Percentiles rank a stretch among this genome's conserved stretches.
phyloP scores from a whole-genome alignment of 345 rosid species.

The Aquilaria sinensis region DNA sequence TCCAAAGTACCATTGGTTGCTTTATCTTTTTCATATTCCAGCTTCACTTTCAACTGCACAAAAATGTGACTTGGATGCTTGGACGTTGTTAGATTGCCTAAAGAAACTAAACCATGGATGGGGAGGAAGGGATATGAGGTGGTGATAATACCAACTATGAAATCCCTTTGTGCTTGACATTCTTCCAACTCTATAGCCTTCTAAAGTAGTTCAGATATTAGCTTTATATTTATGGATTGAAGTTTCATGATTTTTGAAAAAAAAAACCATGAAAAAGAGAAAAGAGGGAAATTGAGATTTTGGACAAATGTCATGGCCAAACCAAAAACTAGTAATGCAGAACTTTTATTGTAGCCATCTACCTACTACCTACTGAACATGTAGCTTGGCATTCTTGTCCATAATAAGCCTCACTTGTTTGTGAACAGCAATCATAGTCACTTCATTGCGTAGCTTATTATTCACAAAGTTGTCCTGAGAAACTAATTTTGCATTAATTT shows the following conservation, averaged over 20 bases:
- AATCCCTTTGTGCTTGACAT: not conserved
- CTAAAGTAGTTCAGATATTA: constrained; percentile 1
- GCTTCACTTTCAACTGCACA: constrained; percentile 18
- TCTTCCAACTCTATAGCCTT: constrained; percentile 10
- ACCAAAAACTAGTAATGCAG: not conserved
- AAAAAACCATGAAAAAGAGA: not conserved
- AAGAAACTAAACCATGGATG: not conserved
- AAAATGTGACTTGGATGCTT: not conserved
- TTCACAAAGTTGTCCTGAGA: constrained; percentile 1
- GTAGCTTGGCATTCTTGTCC: constrained; percentile 8
- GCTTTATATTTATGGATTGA: constrained; percentile 2
- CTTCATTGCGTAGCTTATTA: not conserved
- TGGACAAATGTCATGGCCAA: not conserved
- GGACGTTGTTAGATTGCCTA: constrained; percentile 7
- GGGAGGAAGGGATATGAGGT: too few relatives aligned
- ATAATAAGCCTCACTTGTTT: not conserved
- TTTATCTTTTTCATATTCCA: not conserved
- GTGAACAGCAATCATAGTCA: not conserved
- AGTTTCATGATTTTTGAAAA: constrained; percentile 13
- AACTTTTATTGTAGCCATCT: not conserved
- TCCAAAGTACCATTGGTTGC: not conserved
- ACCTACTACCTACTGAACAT: constrained; percentile 7
- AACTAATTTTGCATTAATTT: too few relatives aligned
- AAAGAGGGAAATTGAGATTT: not conserved
- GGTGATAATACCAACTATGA: not conserved